Conservation (phyloP, 805 yeast genomes). For the Yarrowia bubula region DNA sequence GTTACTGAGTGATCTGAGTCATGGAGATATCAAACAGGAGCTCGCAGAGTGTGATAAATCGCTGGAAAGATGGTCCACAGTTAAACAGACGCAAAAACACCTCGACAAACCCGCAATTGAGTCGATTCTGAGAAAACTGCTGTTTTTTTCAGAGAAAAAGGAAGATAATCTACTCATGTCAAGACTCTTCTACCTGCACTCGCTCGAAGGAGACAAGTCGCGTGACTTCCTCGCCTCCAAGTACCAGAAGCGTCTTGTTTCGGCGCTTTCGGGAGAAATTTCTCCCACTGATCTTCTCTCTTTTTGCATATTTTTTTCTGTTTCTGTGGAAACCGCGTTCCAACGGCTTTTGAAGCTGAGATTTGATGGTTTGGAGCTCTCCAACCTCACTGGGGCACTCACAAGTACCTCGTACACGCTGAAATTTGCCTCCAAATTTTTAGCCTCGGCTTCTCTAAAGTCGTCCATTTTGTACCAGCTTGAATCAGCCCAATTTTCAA, state of each 20-base stretch:
- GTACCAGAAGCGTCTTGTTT: not conserved
- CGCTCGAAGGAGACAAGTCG: not conserved
- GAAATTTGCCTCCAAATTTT: constrained; percentile 1
- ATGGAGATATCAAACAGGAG: constrained; percentile 17
- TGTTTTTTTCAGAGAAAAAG: constrained; percentile 1
- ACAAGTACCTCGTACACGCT: not conserved
- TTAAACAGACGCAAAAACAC: not conserved
- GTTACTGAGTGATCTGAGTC: not conserved
- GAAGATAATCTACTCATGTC: constrained; percentile 12
- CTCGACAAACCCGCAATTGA: constrained; percentile 5
- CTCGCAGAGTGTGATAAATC: not conserved
- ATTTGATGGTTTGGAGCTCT: not conserved
- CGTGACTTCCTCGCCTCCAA: constrained; percentile 8
- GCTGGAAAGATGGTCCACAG: not conserved
- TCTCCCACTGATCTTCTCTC: constrained; percentile 1
- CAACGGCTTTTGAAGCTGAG: constrained; percentile 1
- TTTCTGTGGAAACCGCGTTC: not conserved
- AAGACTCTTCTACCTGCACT: not conserved
- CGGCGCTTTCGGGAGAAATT: not conserved
- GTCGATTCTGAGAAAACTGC: constrained; percentile 2
- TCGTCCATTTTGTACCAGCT: constrained; percentile 14
- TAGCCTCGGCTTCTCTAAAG: not conserved
- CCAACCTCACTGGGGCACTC: not conserved
- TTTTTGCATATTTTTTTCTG: constrained; percentile 2
- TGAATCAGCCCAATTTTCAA: constrained; percentile 11